Evolutionary conservation across 768 basidiomycete species (phyloP).

Genomic region (Leccinum longicurvipes): DNA sequence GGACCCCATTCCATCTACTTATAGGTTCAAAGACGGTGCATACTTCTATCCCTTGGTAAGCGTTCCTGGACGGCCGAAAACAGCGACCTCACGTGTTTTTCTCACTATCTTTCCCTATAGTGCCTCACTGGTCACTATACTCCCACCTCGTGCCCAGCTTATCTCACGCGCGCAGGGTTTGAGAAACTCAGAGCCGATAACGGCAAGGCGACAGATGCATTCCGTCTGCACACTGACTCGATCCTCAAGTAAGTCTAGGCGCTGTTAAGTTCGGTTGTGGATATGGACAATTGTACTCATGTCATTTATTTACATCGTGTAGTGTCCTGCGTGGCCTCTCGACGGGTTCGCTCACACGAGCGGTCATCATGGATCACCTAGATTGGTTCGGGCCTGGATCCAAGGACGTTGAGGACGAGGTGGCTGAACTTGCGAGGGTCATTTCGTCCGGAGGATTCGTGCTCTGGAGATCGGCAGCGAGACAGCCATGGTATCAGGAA

Average conservation of each 20-base stretch:
- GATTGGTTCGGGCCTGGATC: constrained; percentile 55
- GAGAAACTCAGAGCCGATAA: constrained; percentile 49
- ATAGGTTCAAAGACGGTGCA: constrained; percentile 58
- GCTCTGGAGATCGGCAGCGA: constrained; percentile 64
- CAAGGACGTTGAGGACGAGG: constrained; percentile 49
- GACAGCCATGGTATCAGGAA: constrained; percentile 63
- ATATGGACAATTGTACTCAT: background rate
- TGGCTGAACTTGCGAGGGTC: constrained; percentile 52
- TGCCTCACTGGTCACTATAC: constrained; percentile 54
- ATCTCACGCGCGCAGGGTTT: constrained; percentile 62
- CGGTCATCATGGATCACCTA: constrained; percentile 70
- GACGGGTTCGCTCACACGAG: constrained; percentile 52
- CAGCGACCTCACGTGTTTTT: background rate
- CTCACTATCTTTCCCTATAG: constrained; percentile 15
- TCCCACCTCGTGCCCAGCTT: constrained; percentile 55
- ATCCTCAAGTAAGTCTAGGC: constrained; percentile 52
- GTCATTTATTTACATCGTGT: background rate
- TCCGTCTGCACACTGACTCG: constrained; percentile 71
- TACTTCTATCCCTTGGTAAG: constrained; percentile 61
- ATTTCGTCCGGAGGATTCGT: constrained; percentile 58
- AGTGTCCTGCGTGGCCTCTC: constrained; percentile 46
- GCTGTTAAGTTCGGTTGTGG: background rate
- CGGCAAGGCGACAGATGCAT: constrained; percentile 44
- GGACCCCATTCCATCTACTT: constrained; percentile 44
- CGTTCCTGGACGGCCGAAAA: constrained; percentile 6